Conservation (phyloP, 192 early-diverging fungal genomes). For the Coemansia sp. region DNA sequence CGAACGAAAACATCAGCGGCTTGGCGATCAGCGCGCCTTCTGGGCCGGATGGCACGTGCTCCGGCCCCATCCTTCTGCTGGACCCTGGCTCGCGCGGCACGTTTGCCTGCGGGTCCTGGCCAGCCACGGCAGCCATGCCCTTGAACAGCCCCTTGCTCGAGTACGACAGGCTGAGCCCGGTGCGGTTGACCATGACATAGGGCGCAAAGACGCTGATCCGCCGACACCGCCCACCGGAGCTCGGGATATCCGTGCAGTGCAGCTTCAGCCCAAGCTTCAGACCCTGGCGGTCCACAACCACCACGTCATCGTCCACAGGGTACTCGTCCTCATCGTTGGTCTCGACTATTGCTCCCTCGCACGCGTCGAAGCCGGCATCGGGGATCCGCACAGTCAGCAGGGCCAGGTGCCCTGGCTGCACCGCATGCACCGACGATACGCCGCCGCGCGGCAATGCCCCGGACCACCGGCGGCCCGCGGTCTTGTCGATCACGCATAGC, state of each 20-base stretch:
- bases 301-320: slow-evolving; percentile 71
- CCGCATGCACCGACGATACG: slow-evolving; percentile 72
- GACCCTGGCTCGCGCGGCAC: too few relatives aligned
- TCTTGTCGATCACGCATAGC: slow-evolving; percentile 77
- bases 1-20: slow-evolving; percentile 91
- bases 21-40: slow-evolving; percentile 1
- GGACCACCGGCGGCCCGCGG: slow-evolving; percentile 65
- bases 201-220: slow-evolving; percentile 91
- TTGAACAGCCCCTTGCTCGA: slow-evolving; percentile 81
- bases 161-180: slow-evolving; percentile 75
- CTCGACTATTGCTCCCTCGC: slow-evolving; percentile 86
- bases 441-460: slow-evolving; percentile 69
- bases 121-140: slow-evolving; percentile 68
- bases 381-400: slow-evolving; percentile 73
- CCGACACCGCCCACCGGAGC: slow-evolving; percentile 64
- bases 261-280: slow-evolving; percentile 66
- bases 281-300: slow-evolving; percentile 65
- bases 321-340: slow-evolving; percentile 77
- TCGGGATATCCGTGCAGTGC: slow-evolving; percentile 61
- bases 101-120: slow-evolving; percentile 57
- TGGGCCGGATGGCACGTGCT: too few relatives aligned
- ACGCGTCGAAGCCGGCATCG: slow-evolving; percentile 69
- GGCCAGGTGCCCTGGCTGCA: slow-evolving; percentile 81
- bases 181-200: slow-evolving; percentile 93
- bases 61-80: too few relatives aligned